Evolutionary conservation across 2,329 filamentous ascomycete genomes (phyloP).

Genomic region (Curvularia hawaiiensis): DNA sequence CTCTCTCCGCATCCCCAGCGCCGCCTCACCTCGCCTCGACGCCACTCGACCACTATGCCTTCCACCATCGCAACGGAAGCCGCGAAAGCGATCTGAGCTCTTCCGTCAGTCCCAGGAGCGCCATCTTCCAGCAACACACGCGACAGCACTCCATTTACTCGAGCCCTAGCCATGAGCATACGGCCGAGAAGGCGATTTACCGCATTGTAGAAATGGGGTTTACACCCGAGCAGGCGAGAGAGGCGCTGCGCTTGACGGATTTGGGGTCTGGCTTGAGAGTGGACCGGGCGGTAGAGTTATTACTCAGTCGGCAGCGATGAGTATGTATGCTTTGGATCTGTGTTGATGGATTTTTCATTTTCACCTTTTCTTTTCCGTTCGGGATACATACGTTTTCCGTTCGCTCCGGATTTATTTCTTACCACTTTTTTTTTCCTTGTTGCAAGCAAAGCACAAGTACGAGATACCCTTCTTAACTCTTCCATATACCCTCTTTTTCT

Average conservation of each 20-base stretch:
- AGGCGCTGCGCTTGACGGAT: conserved; percentile 64
- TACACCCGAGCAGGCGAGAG: conserved; percentile 58
- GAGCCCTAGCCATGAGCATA: conserved; percentile 52
- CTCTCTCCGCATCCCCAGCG: neutral
- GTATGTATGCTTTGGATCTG: neutral
- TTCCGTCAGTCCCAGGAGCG: conserved; percentile 17
- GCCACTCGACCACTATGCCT: too few species aligned
- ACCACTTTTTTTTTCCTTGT: neutral
- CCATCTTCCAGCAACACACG: conserved; percentile 37
- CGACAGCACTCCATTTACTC: conserved; percentile 38
- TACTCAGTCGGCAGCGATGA: conserved; percentile 44
- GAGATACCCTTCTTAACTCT: neutral
- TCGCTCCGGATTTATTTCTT: neutral
- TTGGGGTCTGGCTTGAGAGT: conserved; percentile 63
- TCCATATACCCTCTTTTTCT: neutral
- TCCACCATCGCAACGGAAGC: conserved; percentile 2
- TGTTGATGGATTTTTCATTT: too few species aligned
- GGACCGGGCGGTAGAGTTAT: conserved; percentile 61
- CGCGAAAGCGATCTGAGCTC: conserved; percentile 10
- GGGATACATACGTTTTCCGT: neutral
- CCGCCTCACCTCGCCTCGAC: too few species aligned
- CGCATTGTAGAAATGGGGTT: conserved; percentile 67
- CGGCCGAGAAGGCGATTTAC: conserved; percentile 61
- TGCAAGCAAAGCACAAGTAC: neutral
- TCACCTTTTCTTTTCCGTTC: neutral